Percentiles rank a stretch among this genome's conserved stretches.
phyloP scores from a whole-genome alignment of 2,329 filamentous ascomycete genomes.

The Colletotrichum zoysiae region DNA sequence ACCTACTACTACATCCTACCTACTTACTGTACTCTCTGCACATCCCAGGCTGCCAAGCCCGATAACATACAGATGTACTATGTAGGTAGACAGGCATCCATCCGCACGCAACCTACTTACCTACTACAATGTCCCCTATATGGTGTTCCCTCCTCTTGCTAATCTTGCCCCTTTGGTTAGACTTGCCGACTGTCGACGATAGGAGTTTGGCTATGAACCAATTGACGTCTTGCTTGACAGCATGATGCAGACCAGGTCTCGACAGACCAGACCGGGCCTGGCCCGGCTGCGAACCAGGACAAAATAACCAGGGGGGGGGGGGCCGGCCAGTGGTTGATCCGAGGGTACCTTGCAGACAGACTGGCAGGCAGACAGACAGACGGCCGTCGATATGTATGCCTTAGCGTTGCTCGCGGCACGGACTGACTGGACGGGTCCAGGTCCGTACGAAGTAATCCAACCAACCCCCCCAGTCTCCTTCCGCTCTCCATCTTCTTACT shows the following conservation, averaged over 20 bases:
- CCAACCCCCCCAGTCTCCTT: not conserved
- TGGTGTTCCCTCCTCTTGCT: not conserved
- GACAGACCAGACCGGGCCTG: constrained; percentile 16
- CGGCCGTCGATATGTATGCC: not conserved
- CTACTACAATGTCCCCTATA: too few relatives aligned
- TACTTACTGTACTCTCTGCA: not conserved
- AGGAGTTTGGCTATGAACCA: not conserved
- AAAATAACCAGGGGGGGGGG: not conserved
- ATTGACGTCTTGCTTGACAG: constrained; percentile 11
- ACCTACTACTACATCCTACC: too few relatives aligned
- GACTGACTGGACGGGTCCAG: not conserved
- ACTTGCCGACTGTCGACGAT: not conserved
- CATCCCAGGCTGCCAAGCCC: too few relatives aligned
- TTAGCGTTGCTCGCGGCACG: not conserved
- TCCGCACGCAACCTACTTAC: too few relatives aligned
- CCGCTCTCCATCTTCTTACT: not conserved
- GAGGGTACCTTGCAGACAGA: constrained; percentile 3
- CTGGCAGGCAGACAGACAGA: too few relatives aligned
- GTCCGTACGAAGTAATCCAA: not conserved
- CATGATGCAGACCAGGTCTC: constrained; percentile 20
- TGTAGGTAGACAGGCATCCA: too few relatives aligned
- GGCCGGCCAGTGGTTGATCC: not conserved
- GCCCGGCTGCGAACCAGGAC: constrained; percentile 2
- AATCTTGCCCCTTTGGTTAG: constrained; percentile 7
- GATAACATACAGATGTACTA: too few relatives aligned